phyloP scores from a whole-genome alignment of 225 moss, liverwort and hornwort genomes.

The Pseudoscleropodium purum region DNA sequence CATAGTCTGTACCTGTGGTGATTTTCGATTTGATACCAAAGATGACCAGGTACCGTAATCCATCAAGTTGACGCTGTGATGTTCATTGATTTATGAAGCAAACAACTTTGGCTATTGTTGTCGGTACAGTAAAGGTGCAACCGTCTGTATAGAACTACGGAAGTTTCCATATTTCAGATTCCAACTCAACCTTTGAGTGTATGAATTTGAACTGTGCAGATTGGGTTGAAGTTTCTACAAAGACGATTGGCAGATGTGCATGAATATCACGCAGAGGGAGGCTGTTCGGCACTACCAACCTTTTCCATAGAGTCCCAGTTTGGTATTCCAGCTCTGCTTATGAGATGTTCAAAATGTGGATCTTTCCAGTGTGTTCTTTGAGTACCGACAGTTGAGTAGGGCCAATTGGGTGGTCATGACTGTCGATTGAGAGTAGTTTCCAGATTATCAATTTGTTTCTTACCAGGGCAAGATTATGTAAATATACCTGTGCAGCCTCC shows the following conservation, averaged over 20 bases:
- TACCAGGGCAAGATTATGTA: background rate
- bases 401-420: background rate
- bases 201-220: slow-evolving; percentile 31
- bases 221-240: slow-evolving; percentile 67
- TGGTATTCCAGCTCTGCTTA: slow-evolving; percentile 77
- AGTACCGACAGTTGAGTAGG: background rate
- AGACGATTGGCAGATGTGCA: slow-evolving; percentile 70
- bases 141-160: background rate
- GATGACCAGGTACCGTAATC: slow-evolving; percentile 56
- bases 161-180: background rate
- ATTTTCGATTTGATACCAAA: slow-evolving; percentile 76
- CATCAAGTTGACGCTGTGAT: background rate
- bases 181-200: background rate
- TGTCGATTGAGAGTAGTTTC: background rate
- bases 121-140: background rate
- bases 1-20: slow-evolving; percentile 73
- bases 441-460: background rate
- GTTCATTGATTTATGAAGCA: background rate
- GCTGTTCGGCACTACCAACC: slow-evolving; percentile 54
- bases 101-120: background rate
- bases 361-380: slow-evolving; percentile 81
- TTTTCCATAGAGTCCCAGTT: slow-evolving; percentile 68
- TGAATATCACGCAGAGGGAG: slow-evolving; percentile 60
- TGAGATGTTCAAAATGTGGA: slow-evolving; percentile 76
- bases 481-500: slow-evolving; percentile 4